Percentiles rank a stretch among this genome's conserved stretches.
Conservation (phyloP, 495 filamentous ascomycete genomes). For the Penicillium canescens region DNA sequence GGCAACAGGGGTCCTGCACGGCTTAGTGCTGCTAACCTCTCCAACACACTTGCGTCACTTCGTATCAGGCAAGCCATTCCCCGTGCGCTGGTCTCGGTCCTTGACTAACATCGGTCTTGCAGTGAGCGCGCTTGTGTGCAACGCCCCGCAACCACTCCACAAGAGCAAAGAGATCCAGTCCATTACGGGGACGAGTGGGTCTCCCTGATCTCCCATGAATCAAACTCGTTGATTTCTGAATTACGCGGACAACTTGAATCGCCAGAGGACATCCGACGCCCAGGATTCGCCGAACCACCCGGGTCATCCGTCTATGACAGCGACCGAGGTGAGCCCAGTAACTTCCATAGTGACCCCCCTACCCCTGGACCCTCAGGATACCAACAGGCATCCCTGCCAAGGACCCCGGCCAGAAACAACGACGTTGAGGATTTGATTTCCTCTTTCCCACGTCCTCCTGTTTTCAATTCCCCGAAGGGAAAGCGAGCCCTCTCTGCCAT, state of each 20-base stretch:
- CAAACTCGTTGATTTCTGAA: neutral
- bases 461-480: neutral
- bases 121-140: neutral
- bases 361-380: neutral
- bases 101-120: neutral
- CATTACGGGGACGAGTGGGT: constrained; percentile 2
- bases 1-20: neutral
- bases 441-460: constrained; percentile 3
- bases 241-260: no score
- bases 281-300: neutral
- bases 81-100: neutral
- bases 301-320: neutral
- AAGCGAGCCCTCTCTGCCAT: neutral
- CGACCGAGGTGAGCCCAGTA: neutral
- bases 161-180: neutral
- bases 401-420: neutral
- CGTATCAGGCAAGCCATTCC: neutral
- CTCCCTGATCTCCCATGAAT: neutral
- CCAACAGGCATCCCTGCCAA: neutral
- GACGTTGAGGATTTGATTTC: neutral
- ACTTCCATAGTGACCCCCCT: neutral
- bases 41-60: neutral
- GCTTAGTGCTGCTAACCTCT: neutral
- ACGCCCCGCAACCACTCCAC: neutral
- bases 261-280: neutral